phyloP scores from a whole-genome alignment of 495 filamentous ascomycete genomes.

The Aspergillus haitiensis region DNA sequence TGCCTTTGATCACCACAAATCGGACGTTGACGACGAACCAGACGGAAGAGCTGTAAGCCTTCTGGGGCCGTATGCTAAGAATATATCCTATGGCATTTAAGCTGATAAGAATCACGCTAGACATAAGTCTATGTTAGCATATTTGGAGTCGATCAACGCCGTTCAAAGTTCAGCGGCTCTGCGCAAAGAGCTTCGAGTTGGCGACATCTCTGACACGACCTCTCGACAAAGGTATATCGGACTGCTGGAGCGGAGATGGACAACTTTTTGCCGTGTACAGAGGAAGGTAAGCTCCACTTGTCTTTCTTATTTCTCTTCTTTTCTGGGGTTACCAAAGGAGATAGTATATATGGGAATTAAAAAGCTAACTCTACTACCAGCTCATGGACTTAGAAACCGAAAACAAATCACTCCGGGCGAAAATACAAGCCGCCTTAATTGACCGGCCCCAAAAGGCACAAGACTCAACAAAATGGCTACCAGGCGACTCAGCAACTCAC shows the following conservation, averaged over 20 bases:
- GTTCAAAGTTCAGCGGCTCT: conserved; percentile 62
- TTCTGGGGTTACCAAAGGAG: background rate
- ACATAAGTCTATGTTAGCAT: conserved; percentile 87
- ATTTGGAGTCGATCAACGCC: conserved; percentile 70
- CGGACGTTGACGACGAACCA: conserved; percentile 70
- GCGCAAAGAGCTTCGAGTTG: conserved; percentile 52
- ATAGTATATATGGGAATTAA: background rate
- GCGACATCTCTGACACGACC: conserved; percentile 68
- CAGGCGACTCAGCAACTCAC: conserved; percentile 64
- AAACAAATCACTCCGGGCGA: conserved; percentile 67
- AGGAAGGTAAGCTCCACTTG: conserved; percentile 64
- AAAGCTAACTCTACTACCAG: conserved; percentile 43
- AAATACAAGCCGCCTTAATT: conserved; percentile 81
- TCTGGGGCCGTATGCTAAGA: background rate
- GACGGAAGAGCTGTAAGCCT: conserved; percentile 78
- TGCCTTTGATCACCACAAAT: conserved; percentile 50
- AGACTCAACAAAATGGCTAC: conserved; percentile 86
- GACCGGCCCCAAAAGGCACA: conserved; percentile 75
- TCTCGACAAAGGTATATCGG: conserved; percentile 87
- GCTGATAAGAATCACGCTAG: conserved; percentile 46
- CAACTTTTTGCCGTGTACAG: conserved; percentile 84
- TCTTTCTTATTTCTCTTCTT: background rate
- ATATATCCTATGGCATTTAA: conserved; percentile 26
- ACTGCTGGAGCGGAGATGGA: conserved; percentile 93
- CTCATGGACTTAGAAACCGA: conserved; percentile 91